Percentiles rank a stretch among this genome's conserved stretches.
phyloP scores from a whole-genome alignment of 768 basidiomycete genomes.

The Gautieria morchelliformis region DNA sequence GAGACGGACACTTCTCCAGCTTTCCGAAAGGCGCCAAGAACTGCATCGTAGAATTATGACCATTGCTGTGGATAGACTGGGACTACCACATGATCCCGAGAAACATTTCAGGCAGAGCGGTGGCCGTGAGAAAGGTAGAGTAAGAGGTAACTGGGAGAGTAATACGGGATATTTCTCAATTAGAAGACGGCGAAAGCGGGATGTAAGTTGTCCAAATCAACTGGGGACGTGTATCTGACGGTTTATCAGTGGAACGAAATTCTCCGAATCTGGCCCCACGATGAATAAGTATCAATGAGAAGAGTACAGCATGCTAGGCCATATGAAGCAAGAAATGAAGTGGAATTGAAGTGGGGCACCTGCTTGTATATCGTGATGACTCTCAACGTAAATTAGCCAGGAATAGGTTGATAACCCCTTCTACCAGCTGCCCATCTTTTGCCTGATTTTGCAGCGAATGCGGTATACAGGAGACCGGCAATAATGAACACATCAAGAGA shows the following conservation, averaged over 20 bases:
- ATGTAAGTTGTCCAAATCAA: slow-evolving; percentile 19
- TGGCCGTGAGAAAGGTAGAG: slow-evolving; percentile 62
- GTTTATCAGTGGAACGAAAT: slow-evolving; percentile 64
- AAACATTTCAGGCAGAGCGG: slow-evolving; percentile 48
- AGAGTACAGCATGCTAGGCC: slow-evolving; percentile 13
- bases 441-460: slow-evolving; percentile 50
- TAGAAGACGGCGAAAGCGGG: slow-evolving; percentile 67
- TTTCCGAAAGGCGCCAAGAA: slow-evolving; percentile 44
- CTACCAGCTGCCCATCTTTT: slow-evolving; percentile 72
- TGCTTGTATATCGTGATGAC: not conserved
- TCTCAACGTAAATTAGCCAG: not conserved
- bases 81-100: slow-evolving; percentile 64
- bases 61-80: slow-evolving; percentile 47
- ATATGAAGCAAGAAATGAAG: not conserved
- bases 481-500: slow-evolving; percentile 41
- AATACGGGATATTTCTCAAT: slow-evolving; percentile 71
- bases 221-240: not conserved
- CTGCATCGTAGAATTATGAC: slow-evolving; percentile 60
- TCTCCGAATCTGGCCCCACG: slow-evolving; percentile 42
- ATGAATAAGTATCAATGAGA: slow-evolving; percentile 49
- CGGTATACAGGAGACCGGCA: slow-evolving; percentile 48
- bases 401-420: slow-evolving; percentile 43
- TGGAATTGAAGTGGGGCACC: not conserved
- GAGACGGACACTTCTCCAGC: slow-evolving; percentile 39
- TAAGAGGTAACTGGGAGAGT: slow-evolving; percentile 60